phyloP scores from a whole-genome alignment of 768 basidiomycete species.

The Suillus lakei region DNA sequence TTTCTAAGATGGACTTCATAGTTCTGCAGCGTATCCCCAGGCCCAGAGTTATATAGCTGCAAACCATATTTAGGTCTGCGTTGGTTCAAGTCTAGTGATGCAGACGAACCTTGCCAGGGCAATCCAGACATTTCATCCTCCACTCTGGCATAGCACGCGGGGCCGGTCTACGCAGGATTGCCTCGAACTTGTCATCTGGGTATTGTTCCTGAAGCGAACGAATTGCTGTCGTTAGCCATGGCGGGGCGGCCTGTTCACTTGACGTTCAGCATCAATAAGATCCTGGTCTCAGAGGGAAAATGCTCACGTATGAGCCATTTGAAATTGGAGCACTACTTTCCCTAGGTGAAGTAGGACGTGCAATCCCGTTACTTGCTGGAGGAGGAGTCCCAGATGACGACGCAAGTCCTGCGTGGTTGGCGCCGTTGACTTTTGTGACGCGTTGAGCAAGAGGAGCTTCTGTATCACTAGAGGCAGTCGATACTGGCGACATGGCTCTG shows the following conservation, averaged over 20 bases:
- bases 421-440: conserved; percentile 61
- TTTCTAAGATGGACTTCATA: conserved; percentile 94
- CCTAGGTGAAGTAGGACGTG: conserved; percentile 23
- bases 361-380: conserved; percentile 18
- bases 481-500: conserved; percentile 70
- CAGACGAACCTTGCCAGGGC: conserved; percentile 82
- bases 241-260: conserved; percentile 52
- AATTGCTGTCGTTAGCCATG: conserved; percentile 75
- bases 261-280: conserved; percentile 36
- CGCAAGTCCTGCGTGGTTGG: conserved; percentile 22
- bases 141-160: conserved; percentile 73
- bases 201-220: conserved; percentile 71
- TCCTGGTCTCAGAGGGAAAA: conserved; percentile 23
- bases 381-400: conserved; percentile 23
- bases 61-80: conserved; percentile 13
- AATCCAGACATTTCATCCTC: conserved; percentile 90
- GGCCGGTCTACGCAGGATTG: conserved; percentile 64
- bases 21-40: conserved; percentile 83
- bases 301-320: conserved; percentile 32
- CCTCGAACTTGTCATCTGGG: conserved; percentile 83
- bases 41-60: conserved; percentile 90
- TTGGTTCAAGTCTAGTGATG: not conserved
- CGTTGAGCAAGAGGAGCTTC: conserved; percentile 76
- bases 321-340: conserved; percentile 18
- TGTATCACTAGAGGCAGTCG: conserved; percentile 72